These are phyloP conservation scores for Trichoderma sp. DNA, from an alignment of 2,329 filamentous ascomycete genomes.

Conservation along the genomic window DNA sequence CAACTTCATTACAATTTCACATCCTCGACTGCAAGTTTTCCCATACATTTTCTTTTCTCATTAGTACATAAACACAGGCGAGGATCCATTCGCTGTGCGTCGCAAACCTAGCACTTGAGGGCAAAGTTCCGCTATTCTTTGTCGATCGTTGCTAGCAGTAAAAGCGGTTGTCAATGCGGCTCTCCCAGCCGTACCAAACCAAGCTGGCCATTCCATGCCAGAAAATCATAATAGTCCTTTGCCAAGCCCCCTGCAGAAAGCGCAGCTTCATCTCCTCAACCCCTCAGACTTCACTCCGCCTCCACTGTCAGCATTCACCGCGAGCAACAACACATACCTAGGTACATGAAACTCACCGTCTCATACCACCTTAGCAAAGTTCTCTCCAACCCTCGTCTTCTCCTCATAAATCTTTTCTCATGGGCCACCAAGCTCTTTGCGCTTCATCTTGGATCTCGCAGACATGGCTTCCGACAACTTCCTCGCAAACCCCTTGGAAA, in stretches of 20 bases:
- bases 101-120: not conserved
- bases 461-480: slow-evolving; percentile 29
- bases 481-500: slow-evolving; percentile 33
- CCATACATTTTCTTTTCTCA: not conserved
- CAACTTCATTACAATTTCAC: not conserved
- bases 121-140: not conserved
- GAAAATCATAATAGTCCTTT: not conserved
- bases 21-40: not conserved
- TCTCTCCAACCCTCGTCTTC: not conserved
- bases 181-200: not conserved
- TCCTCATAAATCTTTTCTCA: not conserved
- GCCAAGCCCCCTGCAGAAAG: not conserved
- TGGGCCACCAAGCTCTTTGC: slow-evolving; percentile 32
- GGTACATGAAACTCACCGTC: not conserved
- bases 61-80: not conserved
- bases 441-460: slow-evolving; percentile 28
- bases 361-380: not conserved
- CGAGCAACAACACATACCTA: not conserved
- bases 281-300: not conserved
- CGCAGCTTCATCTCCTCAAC: not conserved
- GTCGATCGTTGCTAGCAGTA: not conserved
- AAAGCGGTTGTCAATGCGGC: not conserved
- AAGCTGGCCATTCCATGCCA: not conserved
- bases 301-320: not conserved
- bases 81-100: not conserved